phyloP scores from a whole-genome alignment of 164 flowering plant genomes.

The Vitis rupestris region DNA sequence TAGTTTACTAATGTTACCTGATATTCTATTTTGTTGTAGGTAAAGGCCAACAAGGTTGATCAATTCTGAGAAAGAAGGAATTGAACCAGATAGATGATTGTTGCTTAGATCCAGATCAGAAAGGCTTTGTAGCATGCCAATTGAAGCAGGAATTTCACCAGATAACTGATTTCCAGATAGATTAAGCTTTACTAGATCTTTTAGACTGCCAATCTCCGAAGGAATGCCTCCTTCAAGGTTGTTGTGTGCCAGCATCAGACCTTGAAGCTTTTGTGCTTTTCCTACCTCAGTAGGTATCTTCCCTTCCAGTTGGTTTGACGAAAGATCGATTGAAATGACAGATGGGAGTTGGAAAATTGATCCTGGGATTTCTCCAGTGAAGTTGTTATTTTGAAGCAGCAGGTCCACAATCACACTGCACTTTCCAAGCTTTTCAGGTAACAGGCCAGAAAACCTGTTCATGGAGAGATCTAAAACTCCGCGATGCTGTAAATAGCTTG shows the following conservation, averaged over 20 bases:
- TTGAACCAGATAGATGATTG: conserved; percentile 9
- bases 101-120: conserved; percentile 18
- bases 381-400: conserved; percentile 13
- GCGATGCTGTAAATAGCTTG: conserved; percentile 14
- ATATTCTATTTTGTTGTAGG: conserved; percentile 13
- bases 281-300: conserved; percentile 12
- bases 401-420: conserved; percentile 11
- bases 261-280: conserved; percentile 12
- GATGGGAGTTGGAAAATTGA: conserved; percentile 14
- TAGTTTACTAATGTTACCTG: conserved; percentile 10
- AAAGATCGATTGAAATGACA: conserved; percentile 12
- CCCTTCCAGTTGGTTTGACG: conserved; percentile 11
- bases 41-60: conserved; percentile 10
- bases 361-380: conserved; percentile 7
- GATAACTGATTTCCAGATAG: conserved; percentile 12
- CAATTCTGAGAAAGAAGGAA: conserved; percentile 13
- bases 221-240: conserved; percentile 14
- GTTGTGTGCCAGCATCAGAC: conserved; percentile 10
- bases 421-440: conserved; percentile 13
- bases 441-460: conserved; percentile 15
- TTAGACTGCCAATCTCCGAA: conserved; percentile 12
- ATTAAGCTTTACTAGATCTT: conserved; percentile 14
- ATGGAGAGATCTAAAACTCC: conserved; percentile 14
- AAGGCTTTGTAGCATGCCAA: conserved; percentile 13
- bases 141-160: conserved; percentile 12